A percentile compares a stretch with the other conserved stretches of the same genome.
Conservation (phyloP, 179 eudicot genomes). For the Beta lomatogona region DNA sequence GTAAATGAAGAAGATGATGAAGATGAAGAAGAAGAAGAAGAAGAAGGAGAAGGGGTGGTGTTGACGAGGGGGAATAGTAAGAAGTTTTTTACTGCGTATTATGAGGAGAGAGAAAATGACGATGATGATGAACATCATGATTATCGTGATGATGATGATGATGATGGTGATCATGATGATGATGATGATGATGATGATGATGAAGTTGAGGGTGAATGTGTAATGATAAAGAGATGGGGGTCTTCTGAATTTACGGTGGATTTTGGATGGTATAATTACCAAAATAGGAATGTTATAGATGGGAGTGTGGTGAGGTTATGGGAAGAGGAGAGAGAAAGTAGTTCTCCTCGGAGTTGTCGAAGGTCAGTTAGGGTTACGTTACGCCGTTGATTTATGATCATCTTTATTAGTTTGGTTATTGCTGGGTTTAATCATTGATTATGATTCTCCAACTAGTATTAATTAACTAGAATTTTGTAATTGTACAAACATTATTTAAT, state of each 20-base stretch:
- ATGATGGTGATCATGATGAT: background rate
- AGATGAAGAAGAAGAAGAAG: too few relatives aligned
- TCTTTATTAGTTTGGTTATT: too few relatives aligned
- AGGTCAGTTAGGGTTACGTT: background rate
- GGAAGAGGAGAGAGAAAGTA: conserved; percentile 37
- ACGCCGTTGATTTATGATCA: background rate
- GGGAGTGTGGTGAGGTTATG: conserved; percentile 80
- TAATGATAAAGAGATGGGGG: conserved; percentile 24
- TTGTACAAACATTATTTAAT: conserved; percentile 17
- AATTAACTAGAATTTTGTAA: background rate
- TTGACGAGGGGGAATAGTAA: conserved; percentile 34
- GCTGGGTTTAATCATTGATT: too few relatives aligned
- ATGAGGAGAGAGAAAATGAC: conserved; percentile 17
- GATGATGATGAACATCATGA: conserved; percentile 1
- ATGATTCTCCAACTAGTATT: background rate
- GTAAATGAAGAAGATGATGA: too few relatives aligned
- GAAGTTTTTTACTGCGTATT: conserved; percentile 41
- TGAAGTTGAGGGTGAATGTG: conserved; percentile 13
- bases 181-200: conserved; percentile 10
- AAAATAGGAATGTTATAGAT: conserved; percentile 53
- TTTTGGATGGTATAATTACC: conserved; percentile 62
- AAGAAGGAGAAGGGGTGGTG: background rate
- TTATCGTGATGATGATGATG: conserved; percentile 2
- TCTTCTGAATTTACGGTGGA: conserved; percentile 34
- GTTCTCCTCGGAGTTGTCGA: conserved; percentile 27